These are phyloP conservation scores for Apocynum venetum DNA, from an alignment of 257 asterid genomes.

Conservation along the genomic window DNA sequence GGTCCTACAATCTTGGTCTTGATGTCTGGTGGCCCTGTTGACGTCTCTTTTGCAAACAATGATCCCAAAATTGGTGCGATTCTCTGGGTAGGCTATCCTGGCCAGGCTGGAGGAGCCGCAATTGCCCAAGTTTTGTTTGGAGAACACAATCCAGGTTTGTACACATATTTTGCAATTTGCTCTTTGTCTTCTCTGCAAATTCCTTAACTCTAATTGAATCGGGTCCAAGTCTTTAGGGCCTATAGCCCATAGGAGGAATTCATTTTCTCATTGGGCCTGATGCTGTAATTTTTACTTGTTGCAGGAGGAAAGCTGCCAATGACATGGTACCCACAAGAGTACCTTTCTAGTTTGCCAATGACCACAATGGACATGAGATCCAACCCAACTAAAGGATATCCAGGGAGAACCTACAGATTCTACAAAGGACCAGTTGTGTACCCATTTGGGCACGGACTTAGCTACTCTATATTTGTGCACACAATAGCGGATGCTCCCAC, in stretches of 20 bases:
- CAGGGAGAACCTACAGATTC: constrained; percentile 73
- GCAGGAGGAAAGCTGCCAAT: constrained; percentile 83
- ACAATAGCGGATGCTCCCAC: constrained; percentile 49
- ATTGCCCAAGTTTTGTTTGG: constrained; percentile 76
- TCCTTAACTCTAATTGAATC: too few relatives aligned
- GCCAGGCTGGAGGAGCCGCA: constrained; percentile 82
- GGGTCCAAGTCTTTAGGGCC: not conserved
- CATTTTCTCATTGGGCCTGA: not conserved
- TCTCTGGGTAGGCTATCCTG: constrained; percentile 83
- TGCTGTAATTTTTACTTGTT: not conserved
- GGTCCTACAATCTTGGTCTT: constrained; percentile 62
- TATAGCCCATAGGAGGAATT: not conserved
- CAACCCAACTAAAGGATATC: constrained; percentile 50
- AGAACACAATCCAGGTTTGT: constrained; percentile 69
- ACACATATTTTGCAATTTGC: not conserved
- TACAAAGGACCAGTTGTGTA: constrained; percentile 67
- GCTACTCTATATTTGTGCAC: constrained; percentile 66
- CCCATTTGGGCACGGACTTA: constrained; percentile 76
- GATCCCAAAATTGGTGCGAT: constrained; percentile 57
- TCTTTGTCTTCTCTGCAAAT: not conserved
- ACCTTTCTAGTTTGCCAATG: constrained; percentile 64
- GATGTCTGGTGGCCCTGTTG: constrained; percentile 89
- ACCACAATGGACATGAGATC: constrained; percentile 73
- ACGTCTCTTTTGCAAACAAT: constrained; percentile 59
- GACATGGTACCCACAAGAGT: constrained; percentile 90